Conservation (phyloP, 2,329 filamentous ascomycete genomes). For the Kalaharituber pfeilii region DNA sequence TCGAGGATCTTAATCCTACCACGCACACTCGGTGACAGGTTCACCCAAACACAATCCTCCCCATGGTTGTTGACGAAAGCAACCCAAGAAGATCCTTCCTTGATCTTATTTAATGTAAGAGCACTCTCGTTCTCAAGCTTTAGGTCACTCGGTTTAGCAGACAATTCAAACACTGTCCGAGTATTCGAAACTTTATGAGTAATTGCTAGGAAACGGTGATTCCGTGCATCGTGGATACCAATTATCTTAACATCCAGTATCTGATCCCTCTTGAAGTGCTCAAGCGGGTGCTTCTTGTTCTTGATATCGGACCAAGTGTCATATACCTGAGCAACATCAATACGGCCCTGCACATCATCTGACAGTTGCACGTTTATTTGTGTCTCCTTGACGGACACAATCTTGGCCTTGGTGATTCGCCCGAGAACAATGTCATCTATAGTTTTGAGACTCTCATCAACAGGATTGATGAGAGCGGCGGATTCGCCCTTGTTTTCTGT, state of each 20-base stretch:
- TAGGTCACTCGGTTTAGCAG: constrained; percentile 50
- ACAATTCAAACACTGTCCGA: constrained; percentile 67
- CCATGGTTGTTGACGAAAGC: constrained; percentile 84
- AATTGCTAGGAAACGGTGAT: constrained; percentile 80
- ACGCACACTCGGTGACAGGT: constrained; percentile 70
- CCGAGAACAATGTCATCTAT: constrained; percentile 61
- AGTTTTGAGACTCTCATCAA: constrained; percentile 46
- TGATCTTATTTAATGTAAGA: constrained; percentile 54
- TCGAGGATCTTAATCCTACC: constrained; percentile 71
- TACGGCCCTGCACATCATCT: constrained; percentile 76
- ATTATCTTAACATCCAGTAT: constrained; percentile 15
- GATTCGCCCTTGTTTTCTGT: constrained; percentile 26
- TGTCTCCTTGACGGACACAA: constrained; percentile 74
- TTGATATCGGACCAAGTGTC: constrained; percentile 74
- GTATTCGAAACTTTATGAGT: constrained; percentile 55
- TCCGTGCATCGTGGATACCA: constrained; percentile 64
- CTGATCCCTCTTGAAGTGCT: constrained; percentile 37
- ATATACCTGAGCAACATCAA: constrained; percentile 82
- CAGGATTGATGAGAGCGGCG: constrained; percentile 35
- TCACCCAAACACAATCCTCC: constrained; percentile 72
- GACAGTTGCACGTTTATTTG: constrained; percentile 82
- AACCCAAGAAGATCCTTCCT: constrained; percentile 52
- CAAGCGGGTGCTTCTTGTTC: constrained; percentile 69
- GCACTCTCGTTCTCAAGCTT: constrained; percentile 40
- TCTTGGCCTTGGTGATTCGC: constrained; percentile 53